A percentile compares a stretch with the other conserved stretches of the same genome.
phyloP scores from a whole-genome alignment of 257 asterid genomes.

The Rubia yunnanensis region DNA sequence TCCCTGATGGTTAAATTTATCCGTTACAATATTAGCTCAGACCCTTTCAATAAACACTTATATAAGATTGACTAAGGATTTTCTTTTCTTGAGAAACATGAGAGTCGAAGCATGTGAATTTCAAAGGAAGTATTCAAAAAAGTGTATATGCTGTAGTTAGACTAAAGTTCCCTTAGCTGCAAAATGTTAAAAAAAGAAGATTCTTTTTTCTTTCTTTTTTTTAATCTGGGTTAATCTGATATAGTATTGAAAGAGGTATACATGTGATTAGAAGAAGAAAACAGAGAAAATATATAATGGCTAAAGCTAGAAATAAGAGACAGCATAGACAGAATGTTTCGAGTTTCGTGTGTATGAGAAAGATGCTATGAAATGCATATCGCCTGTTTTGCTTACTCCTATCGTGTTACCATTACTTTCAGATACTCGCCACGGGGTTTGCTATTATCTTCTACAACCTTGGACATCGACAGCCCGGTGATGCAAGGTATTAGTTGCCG shows the following conservation, averaged over 20 bases:
- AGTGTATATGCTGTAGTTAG: background rate
- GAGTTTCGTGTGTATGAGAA: background rate
- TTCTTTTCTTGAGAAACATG: background rate
- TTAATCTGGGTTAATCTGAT: background rate
- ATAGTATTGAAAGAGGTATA: background rate
- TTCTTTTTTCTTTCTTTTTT: background rate
- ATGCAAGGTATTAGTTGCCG: constrained; percentile 49
- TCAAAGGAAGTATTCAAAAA: background rate
- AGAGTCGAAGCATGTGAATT: background rate
- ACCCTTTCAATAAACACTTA: background rate
- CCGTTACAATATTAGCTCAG: background rate
- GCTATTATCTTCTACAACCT: constrained; percentile 75
- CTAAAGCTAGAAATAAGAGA: background rate
- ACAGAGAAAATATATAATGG: background rate
- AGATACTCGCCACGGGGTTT: constrained; percentile 87
- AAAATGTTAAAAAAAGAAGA: background rate
- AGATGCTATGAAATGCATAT: background rate
- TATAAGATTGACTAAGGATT: background rate
- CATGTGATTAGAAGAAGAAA: background rate
- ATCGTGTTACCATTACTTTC: constrained; percentile 16
- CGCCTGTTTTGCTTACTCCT: constrained; percentile 7
- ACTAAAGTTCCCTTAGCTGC: background rate
- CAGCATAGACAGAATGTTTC: background rate
- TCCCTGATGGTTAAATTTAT: background rate
- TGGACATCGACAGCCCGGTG: constrained; percentile 86